These are phyloP conservation scores for Solanum piurae DNA, from an alignment of 257 asterid genomes.

Conservation along the genomic window DNA sequence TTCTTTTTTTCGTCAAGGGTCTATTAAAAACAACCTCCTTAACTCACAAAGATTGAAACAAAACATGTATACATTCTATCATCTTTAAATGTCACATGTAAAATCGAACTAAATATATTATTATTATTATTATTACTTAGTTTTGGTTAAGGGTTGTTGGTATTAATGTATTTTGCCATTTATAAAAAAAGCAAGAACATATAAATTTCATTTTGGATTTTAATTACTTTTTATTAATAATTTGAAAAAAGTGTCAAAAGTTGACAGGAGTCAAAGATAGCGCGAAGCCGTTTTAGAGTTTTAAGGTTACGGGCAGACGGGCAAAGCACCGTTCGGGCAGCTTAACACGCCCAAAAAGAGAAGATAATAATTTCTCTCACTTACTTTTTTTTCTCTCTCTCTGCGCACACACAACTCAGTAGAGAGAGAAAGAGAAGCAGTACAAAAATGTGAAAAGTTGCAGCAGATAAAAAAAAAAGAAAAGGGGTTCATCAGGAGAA, in stretches of 20 bases:
- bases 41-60: background rate
- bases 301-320: slow-evolving; percentile 47
- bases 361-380: slow-evolving; percentile 22
- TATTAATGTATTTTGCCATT: background rate
- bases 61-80: background rate
- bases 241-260: background rate
- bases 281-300: slow-evolving; percentile 46
- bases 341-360: slow-evolving; percentile 53
- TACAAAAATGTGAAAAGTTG: slow-evolving; percentile 33
- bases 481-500: background rate
- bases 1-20: accelerated
- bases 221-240: background rate
- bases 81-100: background rate
- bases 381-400: slow-evolving; percentile 12
- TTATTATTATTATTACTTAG: background rate
- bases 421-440: slow-evolving; percentile 19
- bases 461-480: slow-evolving; percentile 23
- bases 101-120: background rate
- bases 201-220: background rate
- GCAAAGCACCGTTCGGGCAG: slow-evolving; percentile 60
- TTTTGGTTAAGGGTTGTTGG: background rate
- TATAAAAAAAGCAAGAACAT: background rate
- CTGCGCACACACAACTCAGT: slow-evolving; percentile 15
- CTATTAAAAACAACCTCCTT: background rate
- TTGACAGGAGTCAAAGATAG: slow-evolving; percentile 36